These are phyloP conservation scores for Datura wrightii DNA, from an alignment of 257 asterid species.

Conservation along the genomic window DNA sequence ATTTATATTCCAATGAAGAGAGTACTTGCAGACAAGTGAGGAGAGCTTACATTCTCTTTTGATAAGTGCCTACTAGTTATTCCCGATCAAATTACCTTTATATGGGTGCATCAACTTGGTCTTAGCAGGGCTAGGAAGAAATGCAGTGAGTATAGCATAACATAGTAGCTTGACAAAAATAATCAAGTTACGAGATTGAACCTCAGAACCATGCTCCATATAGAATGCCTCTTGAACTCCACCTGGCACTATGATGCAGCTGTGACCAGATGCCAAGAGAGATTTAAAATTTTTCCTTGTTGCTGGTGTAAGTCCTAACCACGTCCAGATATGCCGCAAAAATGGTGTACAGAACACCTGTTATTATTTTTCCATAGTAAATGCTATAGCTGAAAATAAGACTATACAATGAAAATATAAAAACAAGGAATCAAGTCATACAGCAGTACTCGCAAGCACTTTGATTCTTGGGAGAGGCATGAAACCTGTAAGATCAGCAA, in stretches of 20 bases:
- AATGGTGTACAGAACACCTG: slow-evolving; percentile 94
- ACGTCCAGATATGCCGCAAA: slow-evolving; percentile 95
- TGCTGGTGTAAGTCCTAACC: slow-evolving; percentile 91
- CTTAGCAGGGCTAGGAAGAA: background rate
- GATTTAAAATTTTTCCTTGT: slow-evolving; percentile 66
- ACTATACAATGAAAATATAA: background rate
- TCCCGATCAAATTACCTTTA: background rate
- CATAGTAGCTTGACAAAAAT: background rate
- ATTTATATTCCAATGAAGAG: background rate
- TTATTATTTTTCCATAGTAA: slow-evolving; percentile 34
- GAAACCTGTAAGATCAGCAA: slow-evolving; percentile 84
- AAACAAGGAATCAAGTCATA: slow-evolving; percentile 47
- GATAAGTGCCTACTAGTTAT: background rate
- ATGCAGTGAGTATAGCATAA: background rate
- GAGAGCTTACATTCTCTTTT: background rate
- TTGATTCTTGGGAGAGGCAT: slow-evolving; percentile 79
- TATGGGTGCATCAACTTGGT: background rate
- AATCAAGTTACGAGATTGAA: slow-evolving; percentile 35
- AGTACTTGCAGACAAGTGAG: background rate
- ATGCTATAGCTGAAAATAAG: slow-evolving; percentile 16
- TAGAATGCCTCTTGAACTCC: slow-evolving; percentile 83
- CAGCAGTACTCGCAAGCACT: slow-evolving; percentile 94
- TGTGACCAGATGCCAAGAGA: slow-evolving; percentile 78
- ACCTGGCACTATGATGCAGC: slow-evolving; percentile 94
- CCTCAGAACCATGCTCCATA: slow-evolving; percentile 95